A percentile compares a stretch with the other conserved stretches of the same genome.
Conservation (phyloP, 306 rosid species). For the Prunus campanulata region DNA sequence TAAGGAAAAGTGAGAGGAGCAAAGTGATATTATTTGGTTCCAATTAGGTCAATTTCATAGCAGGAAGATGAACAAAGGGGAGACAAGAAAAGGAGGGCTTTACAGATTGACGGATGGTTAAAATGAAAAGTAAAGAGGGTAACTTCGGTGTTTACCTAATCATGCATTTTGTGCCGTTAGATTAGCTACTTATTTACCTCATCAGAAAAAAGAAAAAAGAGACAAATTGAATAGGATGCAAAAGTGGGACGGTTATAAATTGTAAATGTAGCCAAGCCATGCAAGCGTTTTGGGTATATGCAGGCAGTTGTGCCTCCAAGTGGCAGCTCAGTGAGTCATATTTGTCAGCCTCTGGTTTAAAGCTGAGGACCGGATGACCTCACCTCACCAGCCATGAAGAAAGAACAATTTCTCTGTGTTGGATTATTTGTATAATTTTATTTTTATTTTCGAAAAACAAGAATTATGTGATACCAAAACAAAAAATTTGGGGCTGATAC, state of each 20-base stretch:
- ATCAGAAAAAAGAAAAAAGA: not conserved
- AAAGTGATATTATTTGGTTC: not conserved
- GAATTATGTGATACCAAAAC: not conserved
- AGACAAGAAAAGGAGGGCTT: not conserved
- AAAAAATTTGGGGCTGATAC: not conserved
- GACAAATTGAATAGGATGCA: not conserved
- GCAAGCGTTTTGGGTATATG: conserved; percentile 3
- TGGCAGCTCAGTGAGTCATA: not conserved
- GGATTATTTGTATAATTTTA: not conserved
- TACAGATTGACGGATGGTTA: not conserved
- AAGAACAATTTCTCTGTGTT: not conserved
- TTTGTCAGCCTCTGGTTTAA: not conserved
- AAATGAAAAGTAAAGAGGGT: not conserved
- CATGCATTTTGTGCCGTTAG: not conserved
- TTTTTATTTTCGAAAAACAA: not conserved
- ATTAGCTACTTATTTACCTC: not conserved
- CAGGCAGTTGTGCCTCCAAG: not conserved
- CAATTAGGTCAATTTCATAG: not conserved
- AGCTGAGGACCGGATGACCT: not conserved
- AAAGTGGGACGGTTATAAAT: not conserved
- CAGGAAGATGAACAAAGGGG: not conserved
- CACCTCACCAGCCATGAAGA: not conserved
- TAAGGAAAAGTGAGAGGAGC: not conserved
- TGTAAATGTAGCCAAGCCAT: not conserved
- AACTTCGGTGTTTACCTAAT: not conserved